Evolutionary conservation across 169 alveolate genomes (phyloP), one percentile per base, ranked within the genome.

Genomic region (Cryptosporidium ubiquitum): DNA sequence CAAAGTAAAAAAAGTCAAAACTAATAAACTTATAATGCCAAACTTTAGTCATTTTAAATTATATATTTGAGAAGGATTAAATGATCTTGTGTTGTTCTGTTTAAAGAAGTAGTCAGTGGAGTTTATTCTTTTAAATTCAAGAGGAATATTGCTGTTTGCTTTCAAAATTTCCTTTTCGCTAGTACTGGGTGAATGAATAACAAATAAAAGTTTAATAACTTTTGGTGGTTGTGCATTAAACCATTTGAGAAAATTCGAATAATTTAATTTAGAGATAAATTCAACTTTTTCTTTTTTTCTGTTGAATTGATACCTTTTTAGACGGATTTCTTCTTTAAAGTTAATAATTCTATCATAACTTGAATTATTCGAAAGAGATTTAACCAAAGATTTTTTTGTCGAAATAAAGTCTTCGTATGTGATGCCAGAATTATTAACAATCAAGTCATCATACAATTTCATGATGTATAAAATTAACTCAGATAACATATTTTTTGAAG

Each of bases 221-320:
- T 40, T 73, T 23, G 10, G 4, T 61, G 42, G 35, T 5, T 51
- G 39, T 5, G 31, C 35, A 33, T 5, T 37, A 5, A 52, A 35
- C 85, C 85, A 73, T 10, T 12, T 55, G 31, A 39, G 26, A 29
- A 73, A 73, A 4, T 58, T 20, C 5, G 58, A 18, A 58, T 55
- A 73, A 40, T n/a, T 55, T 5, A 73, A n/a, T 26, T 33, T 35
- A 12, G 85, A 73, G 5, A 73, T 16, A 20, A 73, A 73, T 20
- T 73, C 70, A 18, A 57, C 35, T 18, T 55, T 37, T 23, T 57
- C 37, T 6, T 26, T 44, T 18, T 37, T 73, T 14, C 42, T 31
- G 29, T 73, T 40, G n/a, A 73, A 73, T 7, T 73, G 52, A 12
- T 55, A 73, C n/a, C 85, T 73, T 52, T 73, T 73, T n/a, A 52